Conservation (phyloP, 768 basidiomycete genomes). For the Auriscalpium orientale region DNA sequence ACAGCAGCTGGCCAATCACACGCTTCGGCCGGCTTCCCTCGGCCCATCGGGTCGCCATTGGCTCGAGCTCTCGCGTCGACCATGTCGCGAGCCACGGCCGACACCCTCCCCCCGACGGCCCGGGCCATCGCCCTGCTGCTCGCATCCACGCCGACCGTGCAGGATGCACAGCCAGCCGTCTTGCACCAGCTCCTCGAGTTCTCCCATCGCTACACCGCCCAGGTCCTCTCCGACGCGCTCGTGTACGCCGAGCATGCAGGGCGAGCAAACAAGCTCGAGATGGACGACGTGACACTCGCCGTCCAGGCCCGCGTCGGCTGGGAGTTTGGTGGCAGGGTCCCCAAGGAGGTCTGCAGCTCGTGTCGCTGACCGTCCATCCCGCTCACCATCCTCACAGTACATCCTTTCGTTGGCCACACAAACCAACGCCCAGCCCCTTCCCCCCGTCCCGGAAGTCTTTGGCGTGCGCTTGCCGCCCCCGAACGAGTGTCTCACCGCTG, state of each 20-base stretch:
- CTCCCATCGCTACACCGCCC: slow-evolving; percentile 74
- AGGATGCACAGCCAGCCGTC: slow-evolving; percentile 81
- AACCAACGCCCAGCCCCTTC: slow-evolving; percentile 74
- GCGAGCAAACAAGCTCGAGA: slow-evolving; percentile 67
- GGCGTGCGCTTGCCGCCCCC: slow-evolving; percentile 71
- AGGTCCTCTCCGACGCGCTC: slow-evolving; percentile 77
- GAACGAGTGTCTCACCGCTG: slow-evolving; percentile 63
- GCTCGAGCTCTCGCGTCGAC: neutral
- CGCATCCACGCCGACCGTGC: slow-evolving; percentile 75
- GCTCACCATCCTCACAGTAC: slow-evolving; percentile 38
- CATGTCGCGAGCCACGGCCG: slow-evolving; percentile 37
- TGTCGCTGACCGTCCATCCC: neutral
- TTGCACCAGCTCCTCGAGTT: slow-evolving; percentile 85
- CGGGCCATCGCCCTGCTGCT: slow-evolving; percentile 77
- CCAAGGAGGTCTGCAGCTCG: slow-evolving; percentile 65
- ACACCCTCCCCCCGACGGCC: slow-evolving; percentile 76
- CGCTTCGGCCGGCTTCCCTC: neutral
- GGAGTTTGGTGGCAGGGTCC: slow-evolving; percentile 86
- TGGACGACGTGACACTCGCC: slow-evolving; percentile 75
- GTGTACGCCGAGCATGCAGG: slow-evolving; percentile 87
- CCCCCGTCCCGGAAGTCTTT: slow-evolving; percentile 82
- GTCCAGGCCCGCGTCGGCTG: slow-evolving; percentile 87
- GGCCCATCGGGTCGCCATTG: neutral
- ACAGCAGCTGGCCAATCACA: neutral
- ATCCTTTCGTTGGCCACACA: slow-evolving; percentile 73